Base-by-base conservation (phyloP, 331 rosid species). In the Malus hybrid region DNA sequence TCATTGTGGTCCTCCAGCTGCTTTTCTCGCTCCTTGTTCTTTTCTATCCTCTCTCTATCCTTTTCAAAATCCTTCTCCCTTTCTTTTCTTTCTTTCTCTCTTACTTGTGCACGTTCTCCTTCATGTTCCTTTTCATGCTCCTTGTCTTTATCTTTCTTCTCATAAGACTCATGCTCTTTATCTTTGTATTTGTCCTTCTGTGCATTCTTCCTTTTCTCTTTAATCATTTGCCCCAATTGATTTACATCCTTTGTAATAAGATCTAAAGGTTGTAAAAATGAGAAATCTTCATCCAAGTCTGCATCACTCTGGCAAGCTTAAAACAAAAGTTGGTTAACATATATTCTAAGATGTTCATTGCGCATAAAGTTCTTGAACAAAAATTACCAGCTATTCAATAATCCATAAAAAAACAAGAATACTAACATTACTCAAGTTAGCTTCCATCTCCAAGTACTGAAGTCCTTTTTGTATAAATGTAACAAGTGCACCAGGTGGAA, bases 371-470 rank as follows among this genome's bases (percentile, higher is more conserved):
- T 28, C 29, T 28, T 28, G 29, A 28, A 63, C 42, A 32, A 34
- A 36, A 34, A 42, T 63, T 12, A 64, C 27, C 60, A 64, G 64
- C 48, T 63, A 33, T 50, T 57, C 52, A 18, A 79, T 24, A 6
- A 50, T 64, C 66, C 36, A 76, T 61, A 39, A 76, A 69, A 55
- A 65, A 69, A 34, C 56, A 74, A 56, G 75, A 71, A 80, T 83
- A 80, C 96, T 94, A 83, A 94, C 97, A 89, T 90, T 90, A 86
- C 86, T 94, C 91, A 94, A 83, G 88, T 94, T 94, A 69, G 93
- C 99, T 81, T 94, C 99, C 99, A 92, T 92, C 89, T 94, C 99
- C 86, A 94, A 86, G 85, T 92, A 94, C 74, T 92, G 97, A 75
- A 94, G 91, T 56, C 99, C 99, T 82, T 94, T 94, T 77, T 94